Percentiles rank a stretch among this genome's conserved stretches.
Evolutionary conservation across 441 rosid species (phyloP).

Genomic region (Arabidopsis hybrid): DNA sequence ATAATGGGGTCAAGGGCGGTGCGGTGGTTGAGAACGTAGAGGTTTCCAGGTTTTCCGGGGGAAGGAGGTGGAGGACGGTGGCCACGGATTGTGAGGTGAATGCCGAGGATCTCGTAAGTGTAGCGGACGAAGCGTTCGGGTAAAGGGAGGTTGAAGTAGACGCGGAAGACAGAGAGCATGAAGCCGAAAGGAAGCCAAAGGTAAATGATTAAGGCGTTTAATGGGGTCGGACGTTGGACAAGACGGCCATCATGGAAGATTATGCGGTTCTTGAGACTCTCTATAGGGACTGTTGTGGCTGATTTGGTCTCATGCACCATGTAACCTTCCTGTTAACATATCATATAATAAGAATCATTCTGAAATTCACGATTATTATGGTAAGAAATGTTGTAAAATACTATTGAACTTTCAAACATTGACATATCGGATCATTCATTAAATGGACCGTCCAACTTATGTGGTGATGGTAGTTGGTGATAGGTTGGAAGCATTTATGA

Average conservation of each 20-base stretch:
- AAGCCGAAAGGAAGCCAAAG: constrained; percentile 96
- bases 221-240: constrained; percentile 84
- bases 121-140: constrained; percentile 94
- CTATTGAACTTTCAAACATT: not conserved
- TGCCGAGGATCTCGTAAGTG: constrained; percentile 93
- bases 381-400: not conserved
- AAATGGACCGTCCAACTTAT: constrained; percentile 40
- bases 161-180: constrained; percentile 81
- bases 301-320: constrained; percentile 86
- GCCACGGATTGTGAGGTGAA: constrained; percentile 88
- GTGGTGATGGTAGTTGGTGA: constrained; percentile 39
- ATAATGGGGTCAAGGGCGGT: constrained; percentile 90
- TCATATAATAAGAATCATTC: not conserved
- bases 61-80: constrained; percentile 83
- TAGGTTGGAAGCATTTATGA: constrained; percentile 42
- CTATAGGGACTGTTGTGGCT: constrained; percentile 55
- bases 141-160: constrained; percentile 93
- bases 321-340: constrained; percentile 80
- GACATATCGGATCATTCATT: constrained; percentile 30
- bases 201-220: constrained; percentile 69
- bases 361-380: not conserved
- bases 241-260: constrained; percentile 98
- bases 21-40: constrained; percentile 97
- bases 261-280: constrained; percentile 71
- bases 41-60: constrained; percentile 84